Percentiles rank a stretch among this genome's conserved stretches.
phyloP scores from a whole-genome alignment of 768 basidiomycete genomes.

The Boletus fagicola region DNA sequence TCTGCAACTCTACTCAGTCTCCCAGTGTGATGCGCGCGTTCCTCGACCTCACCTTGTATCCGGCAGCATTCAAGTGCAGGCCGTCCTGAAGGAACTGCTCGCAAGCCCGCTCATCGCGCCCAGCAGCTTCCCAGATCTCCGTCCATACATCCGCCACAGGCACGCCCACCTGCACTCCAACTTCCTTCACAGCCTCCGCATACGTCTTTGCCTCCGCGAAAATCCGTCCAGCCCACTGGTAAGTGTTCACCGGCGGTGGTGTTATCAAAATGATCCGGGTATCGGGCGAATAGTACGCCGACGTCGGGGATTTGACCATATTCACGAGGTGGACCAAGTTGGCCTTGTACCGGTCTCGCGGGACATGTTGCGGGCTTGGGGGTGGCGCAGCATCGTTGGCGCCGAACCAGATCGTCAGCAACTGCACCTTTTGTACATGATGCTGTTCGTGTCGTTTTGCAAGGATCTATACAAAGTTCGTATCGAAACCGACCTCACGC shows the following conservation, averaged over 20 bases:
- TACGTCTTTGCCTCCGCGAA: constrained; percentile 66
- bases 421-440: constrained; percentile 56
- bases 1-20: constrained; percentile 37
- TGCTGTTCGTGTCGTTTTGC: constrained; percentile 48
- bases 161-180: constrained; percentile 54
- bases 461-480: constrained; percentile 45
- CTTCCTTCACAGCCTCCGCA: constrained; percentile 64
- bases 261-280: constrained; percentile 81
- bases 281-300: constrained; percentile 62
- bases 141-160: constrained; percentile 76
- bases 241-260: constrained; percentile 77
- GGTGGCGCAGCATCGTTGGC: constrained; percentile 80
- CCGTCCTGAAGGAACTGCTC: constrained; percentile 66
- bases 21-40: background rate
- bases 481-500: background rate
- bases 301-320: constrained; percentile 59
- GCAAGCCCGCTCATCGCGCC: constrained; percentile 52
- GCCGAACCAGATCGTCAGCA: constrained; percentile 89
- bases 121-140: constrained; percentile 70
- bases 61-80: constrained; percentile 72
- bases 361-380: constrained; percentile 72
- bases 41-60: constrained; percentile 59
- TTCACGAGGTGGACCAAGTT: constrained; percentile 66
- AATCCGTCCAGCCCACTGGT: constrained; percentile 52
- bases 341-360: constrained; percentile 56